Percentiles rank a stretch among this genome's conserved stretches.
Evolutionary conservation across 805 yeast genomes (phyloP).

Genomic region (Zygosaccharomyces siamensis): DNA sequence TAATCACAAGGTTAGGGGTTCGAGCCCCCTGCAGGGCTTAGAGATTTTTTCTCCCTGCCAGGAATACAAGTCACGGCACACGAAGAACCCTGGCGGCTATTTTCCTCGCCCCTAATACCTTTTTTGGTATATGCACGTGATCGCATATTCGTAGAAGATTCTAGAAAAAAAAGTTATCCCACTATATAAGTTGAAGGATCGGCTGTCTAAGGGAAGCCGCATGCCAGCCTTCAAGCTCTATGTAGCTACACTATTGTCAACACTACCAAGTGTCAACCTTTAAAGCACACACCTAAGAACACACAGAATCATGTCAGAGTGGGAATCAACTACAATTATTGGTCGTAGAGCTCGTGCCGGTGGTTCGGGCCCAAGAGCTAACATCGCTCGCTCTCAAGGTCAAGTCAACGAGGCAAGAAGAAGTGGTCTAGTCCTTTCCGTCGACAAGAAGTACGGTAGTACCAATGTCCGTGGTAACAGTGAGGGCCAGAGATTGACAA

Average conservation of each 20-base stretch:
- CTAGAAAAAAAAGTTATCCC: constrained; percentile 2
- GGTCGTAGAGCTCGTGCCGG: constrained; percentile 88
- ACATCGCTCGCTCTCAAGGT: constrained; percentile 71
- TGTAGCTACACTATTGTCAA: neutral
- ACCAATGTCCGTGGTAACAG: constrained; percentile 62
- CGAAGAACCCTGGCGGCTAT: too few relatives aligned
- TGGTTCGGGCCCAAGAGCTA: constrained; percentile 80
- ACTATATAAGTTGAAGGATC: constrained; percentile 1
- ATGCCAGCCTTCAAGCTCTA: neutral
- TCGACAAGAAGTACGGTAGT: constrained; percentile 85
- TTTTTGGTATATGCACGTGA: neutral
- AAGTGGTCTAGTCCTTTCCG: constrained; percentile 79
- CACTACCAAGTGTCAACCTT: neutral
- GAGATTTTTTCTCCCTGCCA: neutral
- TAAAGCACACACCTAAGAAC: neutral
- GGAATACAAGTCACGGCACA: too few relatives aligned
- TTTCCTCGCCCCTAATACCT: too few relatives aligned
- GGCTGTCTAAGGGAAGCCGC: neutral
- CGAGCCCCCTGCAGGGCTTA: constrained; percentile 6
- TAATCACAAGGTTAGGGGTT: constrained; percentile 6
- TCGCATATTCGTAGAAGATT: neutral
- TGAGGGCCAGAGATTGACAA: constrained; percentile 93
- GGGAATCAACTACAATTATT: constrained; percentile 88
- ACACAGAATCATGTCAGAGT: constrained; percentile 46
- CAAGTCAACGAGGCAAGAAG: constrained; percentile 93